phyloP scores from a whole-genome alignment of 768 basidiomycete genomes.

The Leccinum rimulosum region DNA sequence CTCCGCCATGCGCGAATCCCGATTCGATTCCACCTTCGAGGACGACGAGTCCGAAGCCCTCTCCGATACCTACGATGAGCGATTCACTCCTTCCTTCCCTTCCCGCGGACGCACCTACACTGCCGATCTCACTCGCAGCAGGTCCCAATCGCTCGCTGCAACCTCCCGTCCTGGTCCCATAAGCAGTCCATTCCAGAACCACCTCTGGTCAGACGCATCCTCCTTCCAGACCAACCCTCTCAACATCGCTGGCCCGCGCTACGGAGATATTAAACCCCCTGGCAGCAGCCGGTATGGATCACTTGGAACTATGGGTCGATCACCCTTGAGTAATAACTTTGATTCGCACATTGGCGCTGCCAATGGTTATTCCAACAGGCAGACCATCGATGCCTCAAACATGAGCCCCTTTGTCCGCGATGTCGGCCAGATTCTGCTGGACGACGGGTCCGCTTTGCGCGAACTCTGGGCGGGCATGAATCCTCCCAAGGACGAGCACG shows the following conservation, averaged over 20 bases:
- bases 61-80: constrained; percentile 63
- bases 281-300: constrained; percentile 62
- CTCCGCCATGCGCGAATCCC: constrained; percentile 61
- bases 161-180: constrained; percentile 50
- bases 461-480: constrained; percentile 76
- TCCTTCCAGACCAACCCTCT: constrained; percentile 52
- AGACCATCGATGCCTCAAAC: constrained; percentile 61
- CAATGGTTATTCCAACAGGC: constrained; percentile 46
- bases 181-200: constrained; percentile 44
- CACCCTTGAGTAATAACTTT: constrained; percentile 50
- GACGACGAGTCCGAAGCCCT: constrained; percentile 73
- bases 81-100: constrained; percentile 42
- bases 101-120: constrained; percentile 59
- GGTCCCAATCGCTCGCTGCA: constrained; percentile 74
- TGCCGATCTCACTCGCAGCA: constrained; percentile 64
- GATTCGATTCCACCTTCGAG: constrained; percentile 77
- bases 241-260: constrained; percentile 52
- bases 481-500: constrained; percentile 60
- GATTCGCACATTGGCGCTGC: constrained; percentile 47
- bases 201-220: constrained; percentile 57
- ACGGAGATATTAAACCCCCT: constrained; percentile 63
- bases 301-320: constrained; percentile 54
- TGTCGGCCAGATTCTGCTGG: constrained; percentile 72
- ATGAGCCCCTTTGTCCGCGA: constrained; percentile 86
- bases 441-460: constrained; percentile 69